Base-by-base conservation (phyloP, 1,284 basidiomycete genomes). In the Cryptococcus sp. region DNA sequence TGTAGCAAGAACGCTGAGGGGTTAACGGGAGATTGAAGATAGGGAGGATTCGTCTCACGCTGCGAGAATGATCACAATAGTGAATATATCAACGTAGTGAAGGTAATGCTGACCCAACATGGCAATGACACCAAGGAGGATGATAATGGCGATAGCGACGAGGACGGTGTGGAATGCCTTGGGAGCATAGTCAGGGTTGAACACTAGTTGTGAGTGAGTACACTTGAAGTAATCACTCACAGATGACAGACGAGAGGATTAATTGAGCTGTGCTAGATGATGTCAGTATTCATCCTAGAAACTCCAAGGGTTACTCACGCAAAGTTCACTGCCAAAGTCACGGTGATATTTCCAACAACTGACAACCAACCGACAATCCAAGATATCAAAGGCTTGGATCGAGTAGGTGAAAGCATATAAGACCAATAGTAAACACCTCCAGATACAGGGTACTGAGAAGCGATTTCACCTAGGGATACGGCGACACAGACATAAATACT, bases 401-500 rank as follows among this genome's bases (percentile, higher is more conserved):
- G 64, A 30, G 60, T 62, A 13, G 72, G 73, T 1, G 74, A 67
- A 7, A 77, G 70, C 61, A 74, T 74, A 46, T 70, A 76, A 1
- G 74, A 68, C 76, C 77, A 78, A 54, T 78, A 76, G 60, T 79
- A 79, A n/a, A 77, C 72, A 33, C 78, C 78, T 4, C 78, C 78
- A 0, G 73, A 70, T 10, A 72, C 70, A 0, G 78, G 78, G 54
- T 71, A 79, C 34, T 70, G 70, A 4, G 72, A 75, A 42, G 76
- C 76, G 45, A 79, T 76, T 57, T 79, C 78, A 2, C 76, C 78
- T 34, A 79, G 71, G 23, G 74, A 77, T 3, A 74, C 64, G 14
- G 76, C 76, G 55, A 79, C 76, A 57, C 73, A 75, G 52, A 79
- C 58, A 49, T 72, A 74, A 62, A 79, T 77, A 49, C 70, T 46